A percentile compares a stretch with the other conserved stretches of the same genome.
Conservation (phyloP, 805 yeast species). For the Wickerhamiella dianesei region DNA sequence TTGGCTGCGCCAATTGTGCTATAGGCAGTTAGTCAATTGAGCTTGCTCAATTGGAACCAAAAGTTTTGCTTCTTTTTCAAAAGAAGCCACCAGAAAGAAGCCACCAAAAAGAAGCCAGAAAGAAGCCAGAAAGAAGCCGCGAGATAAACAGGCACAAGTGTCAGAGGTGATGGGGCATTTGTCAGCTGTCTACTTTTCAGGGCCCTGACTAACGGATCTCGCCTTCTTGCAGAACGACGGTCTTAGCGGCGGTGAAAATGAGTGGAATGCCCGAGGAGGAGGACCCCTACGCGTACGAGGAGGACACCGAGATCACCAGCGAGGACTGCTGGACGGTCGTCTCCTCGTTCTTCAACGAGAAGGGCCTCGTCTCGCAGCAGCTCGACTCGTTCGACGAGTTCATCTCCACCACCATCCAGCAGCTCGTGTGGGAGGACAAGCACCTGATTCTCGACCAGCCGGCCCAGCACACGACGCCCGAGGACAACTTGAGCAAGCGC, state of each 20-base stretch:
- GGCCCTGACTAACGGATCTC: neutral
- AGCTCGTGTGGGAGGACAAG: conserved; percentile 89
- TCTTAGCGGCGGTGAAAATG: neutral
- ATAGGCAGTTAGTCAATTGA: too few relatives aligned
- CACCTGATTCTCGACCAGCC: conserved; percentile 92
- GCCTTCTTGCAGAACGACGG: neutral
- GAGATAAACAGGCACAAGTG: too few relatives aligned
- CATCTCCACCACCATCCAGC: conserved; percentile 92
- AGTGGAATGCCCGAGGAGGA: conserved; percentile 7
- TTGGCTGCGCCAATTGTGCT: too few relatives aligned
- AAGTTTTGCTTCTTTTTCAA: too few relatives aligned
- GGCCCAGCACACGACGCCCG: conserved; percentile 89
- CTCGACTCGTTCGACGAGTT: conserved; percentile 96
- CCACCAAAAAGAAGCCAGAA: too few relatives aligned
- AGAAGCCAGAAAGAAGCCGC: too few relatives aligned
- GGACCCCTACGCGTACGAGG: conserved; percentile 46
- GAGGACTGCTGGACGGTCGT: conserved; percentile 99
- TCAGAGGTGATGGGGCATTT: too few relatives aligned
- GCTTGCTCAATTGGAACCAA: too few relatives aligned
- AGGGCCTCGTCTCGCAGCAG: conserved; percentile 96
- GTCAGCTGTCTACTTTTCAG: too few relatives aligned
- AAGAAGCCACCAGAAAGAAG: too few relatives aligned
- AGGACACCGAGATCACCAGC: conserved; percentile 65
- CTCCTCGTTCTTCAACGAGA: conserved; percentile 87
- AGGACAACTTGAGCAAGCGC: conserved; percentile 79